Base-by-base conservation (phyloP, 2,329 filamentous ascomycete genomes). In the Penicillium sp. region DNA sequence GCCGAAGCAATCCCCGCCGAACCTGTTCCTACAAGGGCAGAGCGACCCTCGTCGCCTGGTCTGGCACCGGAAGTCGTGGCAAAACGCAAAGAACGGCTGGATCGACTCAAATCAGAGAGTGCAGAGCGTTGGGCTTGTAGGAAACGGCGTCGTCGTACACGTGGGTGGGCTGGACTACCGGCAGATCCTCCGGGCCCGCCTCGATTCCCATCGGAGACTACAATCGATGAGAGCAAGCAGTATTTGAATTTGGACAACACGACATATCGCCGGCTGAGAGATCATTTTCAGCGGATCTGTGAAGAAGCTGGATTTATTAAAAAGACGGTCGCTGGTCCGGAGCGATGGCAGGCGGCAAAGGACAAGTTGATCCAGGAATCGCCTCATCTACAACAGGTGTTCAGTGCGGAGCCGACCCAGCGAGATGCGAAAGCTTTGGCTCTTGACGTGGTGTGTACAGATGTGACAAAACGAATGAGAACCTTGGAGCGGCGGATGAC, bases 191-290 rank as follows among this genome's bases (percentile, higher is more conserved):
- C 87, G 1, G 86, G 87, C 4, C 85, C 88, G 20, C 87, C 89
- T 14, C 86, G 91, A 22, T 95, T 92, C 63, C 90, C 90, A 0
- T 94, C 90, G 0, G 91, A 95, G 74, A 93, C 89, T 12, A 93
- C 90, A 0, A 84, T 95, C 59, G 88, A 91, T 64, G 90, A 94
- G 75, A 88, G 89, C 69, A 91, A 92, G 70, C 82, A 82, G 12
- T 89, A 88, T 60, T 79, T 96, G 31, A 80, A 78, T 39, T 79
- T 96, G 37, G 85, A 89, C 68, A 84, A 83, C 51, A 74, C 81
- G 1, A 78, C 84, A 43, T 95, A 95, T 72, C 82, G 82, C 35
- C 77, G 85, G 59, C 74, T 91, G 15, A 84, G 91, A 34, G 81
- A 86, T 51, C 83, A 84, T 31, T 95, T 92, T 64, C 84, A 88